Evolutionary conservation across 2,329 filamentous ascomycete genomes (phyloP), one percentile per base, ranked within the genome.

Genomic region (Cercospora sp.): DNA sequence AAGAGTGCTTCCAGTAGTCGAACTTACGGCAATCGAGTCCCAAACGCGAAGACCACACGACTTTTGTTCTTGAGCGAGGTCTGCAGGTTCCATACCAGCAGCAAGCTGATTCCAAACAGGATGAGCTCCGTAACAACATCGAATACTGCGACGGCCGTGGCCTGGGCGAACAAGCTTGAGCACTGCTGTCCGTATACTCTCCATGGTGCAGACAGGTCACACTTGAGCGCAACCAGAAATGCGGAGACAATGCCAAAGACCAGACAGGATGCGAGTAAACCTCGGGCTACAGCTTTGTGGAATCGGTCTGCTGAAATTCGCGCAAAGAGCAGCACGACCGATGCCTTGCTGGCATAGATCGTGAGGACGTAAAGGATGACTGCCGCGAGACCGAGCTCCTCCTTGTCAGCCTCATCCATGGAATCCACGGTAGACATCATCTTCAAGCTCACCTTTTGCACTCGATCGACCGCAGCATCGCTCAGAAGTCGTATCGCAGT

Each of bases 331-430:
- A 81, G 77, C 5, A 80, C 76, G 42, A 83, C 77, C 8, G 80
- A 80, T 64, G 76, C 77, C 70, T 84, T 84, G 3, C 81, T 81
- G 16, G 83, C 74, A 68, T 80, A 82, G 20, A 83, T 69, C 0
- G 77, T 74, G 33, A 81, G 48, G 51, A 84, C 70, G 63, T 80
- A 81, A 64, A 85, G 75, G n/a, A 83, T 73, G 67, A 85, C 80
- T 67, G 78, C 78, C 48, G 77, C 73, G 64, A 80, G 80, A 36
- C 79, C 74, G 18, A 75, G 74, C 79, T 81, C 60, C 5, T 61
- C 53, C 13, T 13, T 23, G 9, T 58, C n/a, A 48, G 28, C 7
- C 9, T 18, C 30, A 33, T 31, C 53, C 6, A 4, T 20, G 23
- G 23, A 13, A 3, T 53, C 23, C 16, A 20, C 55, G 36, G 9